Conservation (phyloP, 2,329 filamentous ascomycete genomes). For the Trichoderma simmonsii region DNA sequence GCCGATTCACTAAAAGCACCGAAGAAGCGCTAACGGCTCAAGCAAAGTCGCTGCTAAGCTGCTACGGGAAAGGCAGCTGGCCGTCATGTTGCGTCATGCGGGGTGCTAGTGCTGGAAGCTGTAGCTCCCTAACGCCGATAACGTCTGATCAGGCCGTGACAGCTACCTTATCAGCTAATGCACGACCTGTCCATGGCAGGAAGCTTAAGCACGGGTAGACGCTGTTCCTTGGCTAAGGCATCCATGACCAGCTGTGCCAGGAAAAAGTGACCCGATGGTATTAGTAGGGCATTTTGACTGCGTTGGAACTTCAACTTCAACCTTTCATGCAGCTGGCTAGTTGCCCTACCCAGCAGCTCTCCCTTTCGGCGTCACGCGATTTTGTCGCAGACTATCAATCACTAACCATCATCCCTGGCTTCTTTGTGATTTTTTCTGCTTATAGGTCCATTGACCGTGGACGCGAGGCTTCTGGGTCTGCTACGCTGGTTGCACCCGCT, state of each 20-base stretch:
- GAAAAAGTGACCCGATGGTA: background rate
- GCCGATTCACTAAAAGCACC: background rate
- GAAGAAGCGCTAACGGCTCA: slow-evolving; percentile 3
- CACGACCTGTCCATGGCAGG: slow-evolving; percentile 2
- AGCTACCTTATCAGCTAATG: slow-evolving; percentile 12
- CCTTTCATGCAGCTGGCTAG: background rate
- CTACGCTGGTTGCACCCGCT: background rate
- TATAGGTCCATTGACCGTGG: background rate
- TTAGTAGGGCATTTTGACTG: background rate
- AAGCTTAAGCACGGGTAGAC: slow-evolving; percentile 8
- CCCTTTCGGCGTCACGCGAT: background rate
- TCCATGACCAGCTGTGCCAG: background rate
- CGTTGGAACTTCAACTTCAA: background rate
- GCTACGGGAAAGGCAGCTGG: slow-evolving; percentile 2
- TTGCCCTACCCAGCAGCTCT: background rate
- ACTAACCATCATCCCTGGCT: background rate
- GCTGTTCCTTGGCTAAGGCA: slow-evolving; percentile 7
- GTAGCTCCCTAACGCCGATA: slow-evolving; percentile 18
- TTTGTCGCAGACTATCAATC: background rate
- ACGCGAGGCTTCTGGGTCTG: background rate
- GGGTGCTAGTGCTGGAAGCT: slow-evolving; percentile 4
- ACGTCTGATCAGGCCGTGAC: background rate
- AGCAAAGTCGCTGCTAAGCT: slow-evolving; percentile 4
- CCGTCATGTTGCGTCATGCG: slow-evolving; percentile 17
- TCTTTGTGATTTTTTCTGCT: background rate